phyloP scores from a whole-genome alignment of 2,329 filamentous ascomycete genomes.

The Fusarium sp. region DNA sequence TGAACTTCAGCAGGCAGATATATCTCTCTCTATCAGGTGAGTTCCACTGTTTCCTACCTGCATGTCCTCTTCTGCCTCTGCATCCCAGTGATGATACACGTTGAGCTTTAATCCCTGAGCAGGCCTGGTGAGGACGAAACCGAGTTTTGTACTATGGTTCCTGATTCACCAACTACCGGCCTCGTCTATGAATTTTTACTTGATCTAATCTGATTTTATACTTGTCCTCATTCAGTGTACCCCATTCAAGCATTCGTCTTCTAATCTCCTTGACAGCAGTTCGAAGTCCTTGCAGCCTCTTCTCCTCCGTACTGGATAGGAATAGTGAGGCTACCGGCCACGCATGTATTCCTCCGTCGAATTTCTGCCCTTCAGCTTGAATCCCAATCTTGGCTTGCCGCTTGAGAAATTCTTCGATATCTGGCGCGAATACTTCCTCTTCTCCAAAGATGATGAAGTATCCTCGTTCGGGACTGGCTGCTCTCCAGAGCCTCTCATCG shows the following conservation, averaged over 20 bases:
- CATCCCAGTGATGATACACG: slow-evolving; percentile 55
- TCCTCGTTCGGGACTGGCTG: slow-evolving; percentile 73
- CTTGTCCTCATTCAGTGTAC: slow-evolving; percentile 24
- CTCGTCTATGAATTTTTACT: slow-evolving; percentile 60
- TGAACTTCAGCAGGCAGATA: background rate
- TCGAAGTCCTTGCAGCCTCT: slow-evolving; percentile 65
- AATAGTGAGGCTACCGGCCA: slow-evolving; percentile 82
- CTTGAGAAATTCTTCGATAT: slow-evolving; percentile 71
- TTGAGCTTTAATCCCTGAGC: slow-evolving; percentile 54
- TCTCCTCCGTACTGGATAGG: slow-evolving; percentile 60
- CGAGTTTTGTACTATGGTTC: slow-evolving; percentile 63
- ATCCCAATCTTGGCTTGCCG: slow-evolving; percentile 66
- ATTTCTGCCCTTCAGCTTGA: slow-evolving; percentile 67
- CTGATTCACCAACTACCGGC: slow-evolving; percentile 42
- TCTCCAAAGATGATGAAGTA: slow-evolving; percentile 78
- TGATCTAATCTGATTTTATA: slow-evolving; percentile 72
- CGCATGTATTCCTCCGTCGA: slow-evolving; percentile 78
- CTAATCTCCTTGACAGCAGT: slow-evolving; percentile 55
- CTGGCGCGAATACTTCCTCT: slow-evolving; percentile 81
- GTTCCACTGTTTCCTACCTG: background rate
- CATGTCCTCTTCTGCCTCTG: background rate
- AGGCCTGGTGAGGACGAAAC: slow-evolving; percentile 59
- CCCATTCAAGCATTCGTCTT: slow-evolving; percentile 43
- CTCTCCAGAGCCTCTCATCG: slow-evolving; percentile 73
- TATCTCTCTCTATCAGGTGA: slow-evolving; percentile 20